Evolutionary conservation across 768 basidiomycete species (phyloP).

Genomic region (Leccinum variicolor): DNA sequence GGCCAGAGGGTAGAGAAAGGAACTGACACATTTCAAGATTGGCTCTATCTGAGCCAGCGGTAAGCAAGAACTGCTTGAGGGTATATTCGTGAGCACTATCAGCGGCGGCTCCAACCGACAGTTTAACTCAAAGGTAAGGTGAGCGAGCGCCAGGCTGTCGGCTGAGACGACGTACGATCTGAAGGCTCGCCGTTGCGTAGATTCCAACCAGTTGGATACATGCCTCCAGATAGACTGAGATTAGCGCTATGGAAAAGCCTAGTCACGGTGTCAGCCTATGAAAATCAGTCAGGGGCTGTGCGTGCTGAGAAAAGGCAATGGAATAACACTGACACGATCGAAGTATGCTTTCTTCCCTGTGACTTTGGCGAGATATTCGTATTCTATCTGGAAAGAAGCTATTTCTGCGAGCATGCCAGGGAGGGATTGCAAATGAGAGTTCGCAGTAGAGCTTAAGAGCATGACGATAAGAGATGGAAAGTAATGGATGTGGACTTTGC

Average conservation of each 20-base stretch:
- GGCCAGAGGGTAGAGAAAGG: not conserved
- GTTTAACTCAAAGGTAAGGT: conserved; percentile 26
- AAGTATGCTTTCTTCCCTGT: conserved; percentile 68
- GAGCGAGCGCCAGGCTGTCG: not conserved
- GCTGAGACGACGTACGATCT: conserved; percentile 39
- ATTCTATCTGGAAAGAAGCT: conserved; percentile 79
- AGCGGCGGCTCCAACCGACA: conserved; percentile 63
- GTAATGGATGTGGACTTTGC: conserved; percentile 6
- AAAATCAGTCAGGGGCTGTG: not conserved
- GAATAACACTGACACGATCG: conserved; percentile 42
- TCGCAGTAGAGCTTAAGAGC: not conserved
- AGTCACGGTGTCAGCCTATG: conserved; percentile 49
- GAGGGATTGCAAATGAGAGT: not conserved
- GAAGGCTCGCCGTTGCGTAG: conserved; percentile 42
- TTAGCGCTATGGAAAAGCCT: conserved; percentile 46
- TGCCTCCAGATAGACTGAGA: conserved; percentile 47
- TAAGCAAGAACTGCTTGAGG: conserved; percentile 69
- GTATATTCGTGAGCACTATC: conserved; percentile 80
- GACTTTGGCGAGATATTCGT: conserved; percentile 75
- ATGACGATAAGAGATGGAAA: not conserved
- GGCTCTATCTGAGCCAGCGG: conserved; percentile 54
- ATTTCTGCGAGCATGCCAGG: conserved; percentile 70
- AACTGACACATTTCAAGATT: conserved; percentile 66
- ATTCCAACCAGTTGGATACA: conserved; percentile 63
- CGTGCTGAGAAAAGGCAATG: not conserved